These are phyloP conservation scores for Artemisia tridentata DNA, from an alignment of 129 eudicot genomes.

Conservation along the genomic window DNA sequence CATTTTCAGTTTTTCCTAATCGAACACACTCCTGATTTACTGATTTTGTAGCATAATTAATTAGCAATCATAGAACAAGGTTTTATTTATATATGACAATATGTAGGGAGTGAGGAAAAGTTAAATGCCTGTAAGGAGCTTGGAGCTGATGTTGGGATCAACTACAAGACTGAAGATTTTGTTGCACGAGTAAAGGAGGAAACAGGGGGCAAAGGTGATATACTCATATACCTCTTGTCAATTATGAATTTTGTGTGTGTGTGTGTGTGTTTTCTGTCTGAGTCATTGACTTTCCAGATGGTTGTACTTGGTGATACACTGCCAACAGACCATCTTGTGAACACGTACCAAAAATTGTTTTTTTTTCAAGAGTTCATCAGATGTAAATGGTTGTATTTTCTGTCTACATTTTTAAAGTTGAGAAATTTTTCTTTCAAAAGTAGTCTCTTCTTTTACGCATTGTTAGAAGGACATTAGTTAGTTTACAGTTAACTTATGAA, in stretches of 20 bases:
- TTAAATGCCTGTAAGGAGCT: slow-evolving; percentile 79
- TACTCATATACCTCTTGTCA: neutral
- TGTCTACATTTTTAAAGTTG: neutral
- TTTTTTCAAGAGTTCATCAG: too few relatives aligned
- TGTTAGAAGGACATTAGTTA: slow-evolving; percentile 11
- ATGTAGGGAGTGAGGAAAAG: slow-evolving; percentile 84
- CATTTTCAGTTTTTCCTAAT: neutral
- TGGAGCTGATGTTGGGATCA: slow-evolving; percentile 95
- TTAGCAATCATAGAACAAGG: neutral
- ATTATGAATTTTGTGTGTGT: neutral
- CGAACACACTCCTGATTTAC: neutral
- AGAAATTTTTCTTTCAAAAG: neutral
- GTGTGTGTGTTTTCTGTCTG: neutral
- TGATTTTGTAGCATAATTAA: slow-evolving; percentile 3
- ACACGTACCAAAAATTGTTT: too few relatives aligned
- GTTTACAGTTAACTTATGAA: neutral
- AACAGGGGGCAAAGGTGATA: slow-evolving; percentile 87
- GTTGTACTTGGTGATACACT: neutral
- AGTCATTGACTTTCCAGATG: neutral
- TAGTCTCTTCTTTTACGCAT: neutral
- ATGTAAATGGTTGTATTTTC: neutral
- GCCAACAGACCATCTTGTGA: neutral
- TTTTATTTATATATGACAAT: neutral
- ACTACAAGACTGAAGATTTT: slow-evolving; percentile 94
- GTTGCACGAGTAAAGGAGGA: slow-evolving; percentile 94